Evolutionary conservation across 2,329 filamentous ascomycete genomes (phyloP).

Genomic region (Plectosphaerella cucumerina): DNA sequence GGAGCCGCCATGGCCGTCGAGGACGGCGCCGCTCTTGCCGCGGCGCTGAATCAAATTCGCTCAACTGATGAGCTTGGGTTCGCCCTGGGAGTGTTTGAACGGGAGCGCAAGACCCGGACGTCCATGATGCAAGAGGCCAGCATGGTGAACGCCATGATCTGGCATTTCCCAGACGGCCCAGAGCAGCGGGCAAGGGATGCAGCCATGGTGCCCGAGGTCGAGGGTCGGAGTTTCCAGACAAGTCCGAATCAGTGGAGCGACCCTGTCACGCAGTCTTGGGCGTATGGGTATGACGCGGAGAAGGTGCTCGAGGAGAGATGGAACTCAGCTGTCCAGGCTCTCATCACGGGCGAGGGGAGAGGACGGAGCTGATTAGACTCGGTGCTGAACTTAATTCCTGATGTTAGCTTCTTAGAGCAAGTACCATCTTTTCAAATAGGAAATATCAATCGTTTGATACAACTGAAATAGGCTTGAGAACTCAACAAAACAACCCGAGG

Average conservation of each 20-base stretch:
- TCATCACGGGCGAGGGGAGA: background rate
- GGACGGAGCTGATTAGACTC: background rate
- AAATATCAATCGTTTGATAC: too few relatives aligned
- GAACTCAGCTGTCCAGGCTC: background rate
- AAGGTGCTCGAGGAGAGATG: conserved; percentile 26
- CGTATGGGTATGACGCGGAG: conserved; percentile 44
- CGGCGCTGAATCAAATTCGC: conserved; percentile 22
- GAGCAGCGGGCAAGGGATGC: conserved; percentile 34
- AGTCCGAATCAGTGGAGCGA: conserved; percentile 47
- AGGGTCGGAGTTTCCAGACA: conserved; percentile 26
- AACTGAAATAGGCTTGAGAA: too few relatives aligned
- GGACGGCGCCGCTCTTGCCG: conserved; percentile 33
- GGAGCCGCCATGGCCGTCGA: conserved; percentile 40
- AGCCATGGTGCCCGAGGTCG: conserved; percentile 34
- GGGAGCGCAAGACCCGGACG: conserved; percentile 25
- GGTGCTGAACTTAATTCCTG: background rate
- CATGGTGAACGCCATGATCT: conserved; percentile 39
- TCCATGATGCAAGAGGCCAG: conserved; percentile 38
- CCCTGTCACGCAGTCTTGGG: conserved; percentile 39
- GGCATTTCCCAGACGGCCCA: conserved; percentile 40
- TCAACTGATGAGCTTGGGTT: conserved; percentile 18
- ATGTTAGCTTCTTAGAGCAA: background rate
- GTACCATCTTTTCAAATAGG: too few relatives aligned
- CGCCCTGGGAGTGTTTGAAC: conserved; percentile 31
- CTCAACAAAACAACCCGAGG: too few relatives aligned